Conservation (phyloP, 768 basidiomycete species). For the Tulasnella sp. region DNA sequence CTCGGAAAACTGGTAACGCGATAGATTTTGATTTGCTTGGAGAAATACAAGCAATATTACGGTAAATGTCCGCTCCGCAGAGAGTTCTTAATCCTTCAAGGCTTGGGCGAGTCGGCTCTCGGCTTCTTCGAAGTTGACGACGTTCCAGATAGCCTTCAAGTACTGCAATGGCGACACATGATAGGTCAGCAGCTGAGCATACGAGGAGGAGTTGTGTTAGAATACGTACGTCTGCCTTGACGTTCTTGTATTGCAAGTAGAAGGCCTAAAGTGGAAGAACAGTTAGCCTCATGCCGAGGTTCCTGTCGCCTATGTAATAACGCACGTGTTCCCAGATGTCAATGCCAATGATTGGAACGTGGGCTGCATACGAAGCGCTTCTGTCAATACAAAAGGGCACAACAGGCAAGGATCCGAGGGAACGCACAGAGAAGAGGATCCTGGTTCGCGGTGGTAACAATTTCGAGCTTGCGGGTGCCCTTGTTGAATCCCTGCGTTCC, state of each 20-base stretch:
- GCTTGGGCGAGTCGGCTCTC: constrained; percentile 48
- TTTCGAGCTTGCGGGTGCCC: constrained; percentile 64
- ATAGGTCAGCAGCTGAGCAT: neutral
- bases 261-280: constrained; percentile 44
- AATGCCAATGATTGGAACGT: constrained; percentile 86
- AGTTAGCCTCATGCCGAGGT: neutral
- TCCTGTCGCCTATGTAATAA: constrained; percentile 22
- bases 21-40: neutral
- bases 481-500: constrained; percentile 57
- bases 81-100: constrained; percentile 12
- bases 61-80: neutral
- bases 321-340: constrained; percentile 94
- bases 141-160: constrained; percentile 89
- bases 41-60: neutral
- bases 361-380: constrained; percentile 40
- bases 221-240: constrained; percentile 79
- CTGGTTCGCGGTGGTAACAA: constrained; percentile 92
- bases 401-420: neutral
- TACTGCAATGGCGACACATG: constrained; percentile 47
- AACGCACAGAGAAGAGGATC: constrained; percentile 70
- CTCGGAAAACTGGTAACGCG: neutral
- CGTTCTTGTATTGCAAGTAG: constrained; percentile 77
- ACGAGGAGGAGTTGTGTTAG: neutral
- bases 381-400: neutral
- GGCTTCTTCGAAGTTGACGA: constrained; percentile 93